Percentiles rank a stretch among this genome's conserved stretches.
phyloP scores from a whole-genome alignment of 768 basidiomycete species.

The Cystobasidium ongulense region DNA sequence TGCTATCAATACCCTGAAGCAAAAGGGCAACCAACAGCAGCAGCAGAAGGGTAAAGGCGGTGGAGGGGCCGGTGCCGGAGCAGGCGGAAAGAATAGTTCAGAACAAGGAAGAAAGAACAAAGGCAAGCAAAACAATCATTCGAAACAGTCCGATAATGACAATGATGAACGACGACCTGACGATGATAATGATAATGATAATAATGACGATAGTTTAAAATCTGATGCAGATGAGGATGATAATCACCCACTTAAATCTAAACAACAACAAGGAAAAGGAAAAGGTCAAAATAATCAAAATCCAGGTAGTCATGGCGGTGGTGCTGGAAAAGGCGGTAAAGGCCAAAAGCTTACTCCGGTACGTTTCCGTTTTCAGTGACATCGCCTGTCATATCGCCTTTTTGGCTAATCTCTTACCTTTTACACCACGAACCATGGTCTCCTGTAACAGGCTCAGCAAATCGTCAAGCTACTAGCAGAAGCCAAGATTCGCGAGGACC shows the following conservation, averaged over 20 bases:
- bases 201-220: not conserved
- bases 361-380: not conserved
- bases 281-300: slow-evolving; percentile 11
- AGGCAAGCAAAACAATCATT: slow-evolving; percentile 6
- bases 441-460: not conserved
- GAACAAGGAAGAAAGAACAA: not conserved
- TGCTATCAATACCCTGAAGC: not conserved
- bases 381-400: no score
- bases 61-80: not conserved
- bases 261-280: not conserved
- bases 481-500: slow-evolving; percentile 20
- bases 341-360: slow-evolving; percentile 16
- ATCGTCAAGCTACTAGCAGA: slow-evolving; percentile 18
- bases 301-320: not conserved
- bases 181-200: slow-evolving; percentile 8
- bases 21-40: not conserved
- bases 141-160: not conserved
- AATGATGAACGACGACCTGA: not conserved
- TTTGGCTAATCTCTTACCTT: not conserved
- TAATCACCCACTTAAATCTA: not conserved
- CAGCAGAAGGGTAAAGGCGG: not conserved
- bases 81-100: not conserved
- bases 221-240: slow-evolving; percentile 13
- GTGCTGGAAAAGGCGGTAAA: not conserved
- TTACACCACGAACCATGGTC: not conserved